Evolutionary conservation across 306 rosid species (phyloP), one percentile per base, ranked within the genome.

Genomic region (Delonix regia): DNA sequence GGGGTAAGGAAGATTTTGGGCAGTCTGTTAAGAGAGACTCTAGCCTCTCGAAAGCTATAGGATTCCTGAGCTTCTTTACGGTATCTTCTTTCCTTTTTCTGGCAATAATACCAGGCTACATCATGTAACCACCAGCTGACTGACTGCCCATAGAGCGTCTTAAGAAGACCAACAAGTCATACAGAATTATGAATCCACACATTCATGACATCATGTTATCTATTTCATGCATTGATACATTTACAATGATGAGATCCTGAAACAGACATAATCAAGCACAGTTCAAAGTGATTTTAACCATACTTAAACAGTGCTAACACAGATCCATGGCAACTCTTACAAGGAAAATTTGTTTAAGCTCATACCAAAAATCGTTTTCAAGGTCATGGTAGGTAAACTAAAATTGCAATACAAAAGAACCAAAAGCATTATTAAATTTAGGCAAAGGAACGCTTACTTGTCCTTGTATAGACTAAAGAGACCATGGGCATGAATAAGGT

Each of bases 401-500:
- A 6, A 19, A 38, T 16, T 41, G 18, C 49, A 57, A n/a, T 74
- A 22, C 3, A 33, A 75, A 49, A 16, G 62, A 11, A 70, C 12
- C 6, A 44, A 62, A 71, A 33, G 38, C 15, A 0, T 81, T 24
- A 52, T 76, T 69, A 25, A 27, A 69, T 69, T 59, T 49, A 48
- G 45, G 34, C 57, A 61, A 11, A 38, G 69, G 41, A 75, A 75
- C 18, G 65, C 85, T 71, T 64, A 82, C 85, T 71, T 82, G 75
- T 82, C 82, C 71, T 72, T 53, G 71, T 82, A 82, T 42, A 77
- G 69, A 53, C 85, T 82, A 57, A 82, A 82, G 74, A 82, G 62
- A 30, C 85, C 82, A 47, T 77, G 39, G 25, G 82, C 85, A 63
- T 82, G 85, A 72, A 82, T 82, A 64, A 82, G 85, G 49, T 82